Evolutionary conservation across 148 eudicot species (phyloP), one percentile per base, ranked within the genome.

Genomic region (Agrostemma githago): DNA sequence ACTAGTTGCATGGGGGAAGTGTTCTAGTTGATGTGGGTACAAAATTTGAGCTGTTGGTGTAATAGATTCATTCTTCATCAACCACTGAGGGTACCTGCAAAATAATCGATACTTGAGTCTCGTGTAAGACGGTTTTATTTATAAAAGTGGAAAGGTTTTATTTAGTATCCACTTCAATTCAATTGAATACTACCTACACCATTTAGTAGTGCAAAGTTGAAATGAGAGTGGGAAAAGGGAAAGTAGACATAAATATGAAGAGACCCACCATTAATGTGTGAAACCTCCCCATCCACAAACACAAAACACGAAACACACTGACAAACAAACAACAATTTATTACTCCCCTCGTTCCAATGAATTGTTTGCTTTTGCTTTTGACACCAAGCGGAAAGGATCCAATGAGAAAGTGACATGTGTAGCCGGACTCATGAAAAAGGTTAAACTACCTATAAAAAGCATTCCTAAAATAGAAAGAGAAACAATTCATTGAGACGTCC

Each of bases 51-150:
- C 78, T 19, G 76, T 38, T 43, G 77, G 72, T 46, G 75, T 80
- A 34, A 34, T 26, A 62, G 58, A 80, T 74, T 83, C 91, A 82
- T 86, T 82, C 85, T 83, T 84, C 88, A 74, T 80, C 59, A 89
- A 79, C 91, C 88, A 87, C 76, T 87, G 91, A 2, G 84, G 76
- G 74, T 84, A 79, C 85, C 92, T 90, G 43, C 68, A 62, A 73
- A 51, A 20, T 2, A 12, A 73, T 61, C 15, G 0, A 63, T 15
- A 57, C 0, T 0, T 42, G 8, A 74, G 38, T 53, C n/a, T 39
- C 0, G 19, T 9, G 51, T 43, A 17, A 67, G 38, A 42, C 64
- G 17, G 8, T 74, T 11, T 53, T 19, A 43, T 63, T 3, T 26
- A 64, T 37, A 44, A 38, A 64, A 67, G 34, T 21, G 58, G 38